Conservation (phyloP, 331 rosid genomes). For the Dryas integrifolia region DNA sequence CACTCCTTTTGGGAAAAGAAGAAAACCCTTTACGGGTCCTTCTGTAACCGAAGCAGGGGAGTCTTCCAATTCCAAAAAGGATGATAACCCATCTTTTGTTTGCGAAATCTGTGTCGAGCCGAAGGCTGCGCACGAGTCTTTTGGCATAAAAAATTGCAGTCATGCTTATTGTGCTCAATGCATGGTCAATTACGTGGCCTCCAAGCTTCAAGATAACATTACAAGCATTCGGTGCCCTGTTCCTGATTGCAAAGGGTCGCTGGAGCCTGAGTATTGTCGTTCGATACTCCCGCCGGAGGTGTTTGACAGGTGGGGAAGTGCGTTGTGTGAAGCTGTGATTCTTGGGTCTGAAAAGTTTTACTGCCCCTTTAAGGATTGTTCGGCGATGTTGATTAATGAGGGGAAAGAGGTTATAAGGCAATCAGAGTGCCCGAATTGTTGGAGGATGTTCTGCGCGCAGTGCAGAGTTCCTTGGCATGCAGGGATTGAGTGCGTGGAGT, state of each 20-base stretch:
- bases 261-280: slow-evolving; percentile 53
- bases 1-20: slow-evolving; percentile 22
- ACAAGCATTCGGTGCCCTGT: slow-evolving; percentile 52
- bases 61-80: slow-evolving; percentile 22
- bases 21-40: neutral
- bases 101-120: slow-evolving; percentile 61
- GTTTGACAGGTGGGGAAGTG: slow-evolving; percentile 55
- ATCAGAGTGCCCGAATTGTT: slow-evolving; percentile 53
- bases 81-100: slow-evolving; percentile 17
- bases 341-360: slow-evolving; percentile 42
- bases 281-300: slow-evolving; percentile 32
- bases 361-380: slow-evolving; percentile 64
- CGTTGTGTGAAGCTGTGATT: slow-evolving; percentile 53
- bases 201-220: slow-evolving; percentile 55
- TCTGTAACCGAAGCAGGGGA: slow-evolving; percentile 33
- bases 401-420: slow-evolving; percentile 22
- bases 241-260: slow-evolving; percentile 42
- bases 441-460: slow-evolving; percentile 46
- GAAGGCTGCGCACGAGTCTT: slow-evolving; percentile 29
- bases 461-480: slow-evolving; percentile 66
- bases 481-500: slow-evolving; percentile 42
- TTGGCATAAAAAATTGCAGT: slow-evolving; percentile 36
- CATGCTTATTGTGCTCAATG: slow-evolving; percentile 55
- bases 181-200: slow-evolving; percentile 38
- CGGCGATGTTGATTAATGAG: slow-evolving; percentile 53